Conservation (phyloP, 495 filamentous ascomycete species). For the Saxophila tyrrhenica region DNA sequence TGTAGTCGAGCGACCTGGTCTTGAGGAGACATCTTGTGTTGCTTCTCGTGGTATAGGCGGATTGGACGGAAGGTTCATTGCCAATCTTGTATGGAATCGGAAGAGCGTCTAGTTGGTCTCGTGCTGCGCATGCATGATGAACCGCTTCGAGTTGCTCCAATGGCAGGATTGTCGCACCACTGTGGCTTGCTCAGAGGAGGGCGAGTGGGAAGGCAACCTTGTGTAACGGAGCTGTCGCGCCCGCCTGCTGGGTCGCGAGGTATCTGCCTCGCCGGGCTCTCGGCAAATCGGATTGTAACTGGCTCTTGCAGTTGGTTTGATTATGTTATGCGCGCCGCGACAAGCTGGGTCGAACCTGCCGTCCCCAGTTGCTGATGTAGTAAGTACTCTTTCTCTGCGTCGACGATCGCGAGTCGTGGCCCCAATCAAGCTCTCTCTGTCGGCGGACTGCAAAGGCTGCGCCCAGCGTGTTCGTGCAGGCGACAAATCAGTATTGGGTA, state of each 20-base stretch:
- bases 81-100: neutral
- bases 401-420: neutral
- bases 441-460: neutral
- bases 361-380: neutral
- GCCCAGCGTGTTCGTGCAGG: neutral
- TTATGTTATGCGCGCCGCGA: neutral
- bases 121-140: neutral
- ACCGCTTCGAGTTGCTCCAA: neutral
- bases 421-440: neutral
- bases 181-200: no score
- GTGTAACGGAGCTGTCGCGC: neutral
- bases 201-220: neutral
- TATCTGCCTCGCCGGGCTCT: neutral
- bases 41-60: neutral
- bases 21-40: neutral
- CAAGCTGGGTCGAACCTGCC: neutral
- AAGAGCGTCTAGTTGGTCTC: neutral
- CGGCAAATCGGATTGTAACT: neutral
- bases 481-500: neutral
- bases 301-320: neutral
- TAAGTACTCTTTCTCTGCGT: neutral
- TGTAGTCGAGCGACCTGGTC: neutral
- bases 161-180: neutral
- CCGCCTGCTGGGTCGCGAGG: neutral
- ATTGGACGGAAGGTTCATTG: slow-evolving; percentile 1